Conservation (phyloP, 495 filamentous ascomycete species). For the Echria macrotheca region DNA sequence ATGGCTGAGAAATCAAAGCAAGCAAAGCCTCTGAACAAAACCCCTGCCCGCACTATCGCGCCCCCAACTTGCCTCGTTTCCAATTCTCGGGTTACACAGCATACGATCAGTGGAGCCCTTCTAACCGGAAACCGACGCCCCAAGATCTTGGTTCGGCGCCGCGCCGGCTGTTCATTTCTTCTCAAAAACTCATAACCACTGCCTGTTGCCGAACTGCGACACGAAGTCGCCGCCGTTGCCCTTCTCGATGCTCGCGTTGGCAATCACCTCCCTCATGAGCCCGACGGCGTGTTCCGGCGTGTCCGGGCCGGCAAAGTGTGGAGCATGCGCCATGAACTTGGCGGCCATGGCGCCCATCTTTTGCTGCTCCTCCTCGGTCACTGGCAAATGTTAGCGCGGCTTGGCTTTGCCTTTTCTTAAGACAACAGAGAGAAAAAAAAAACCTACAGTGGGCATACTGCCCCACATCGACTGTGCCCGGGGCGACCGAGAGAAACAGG, state of each 20-base stretch:
- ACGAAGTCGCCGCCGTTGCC: constrained; percentile 48
- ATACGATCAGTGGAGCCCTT: no score
- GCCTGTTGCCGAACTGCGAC: constrained; percentile 34
- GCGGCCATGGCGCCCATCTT: constrained; percentile 21
- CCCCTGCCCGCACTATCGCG: no score
- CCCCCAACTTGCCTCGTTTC: no score
- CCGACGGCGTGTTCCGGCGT: constrained; percentile 40
- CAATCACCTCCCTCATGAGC: constrained; percentile 30
- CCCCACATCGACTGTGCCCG: constrained; percentile 43
- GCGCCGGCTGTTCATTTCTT: no score
- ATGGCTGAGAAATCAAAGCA: no score
- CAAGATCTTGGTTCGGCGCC: no score
- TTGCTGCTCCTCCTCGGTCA: constrained; percentile 32
- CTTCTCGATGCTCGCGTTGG: constrained; percentile 43
- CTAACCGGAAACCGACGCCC: no score
- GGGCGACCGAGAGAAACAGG: constrained; percentile 45
- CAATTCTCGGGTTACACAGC: no score
- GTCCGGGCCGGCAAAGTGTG: constrained; percentile 44
- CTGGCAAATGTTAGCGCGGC: constrained; percentile 21
- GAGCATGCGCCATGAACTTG: constrained; percentile 41
- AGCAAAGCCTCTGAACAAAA: no score
- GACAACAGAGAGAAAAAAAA: no score
- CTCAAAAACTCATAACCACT: constrained; percentile 10
- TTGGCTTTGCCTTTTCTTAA: no score
- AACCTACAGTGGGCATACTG: constrained; percentile 23